phyloP scores from a whole-genome alignment of 352 stramenopile genomes.

The Globisporangium sylvaticum region DNA sequence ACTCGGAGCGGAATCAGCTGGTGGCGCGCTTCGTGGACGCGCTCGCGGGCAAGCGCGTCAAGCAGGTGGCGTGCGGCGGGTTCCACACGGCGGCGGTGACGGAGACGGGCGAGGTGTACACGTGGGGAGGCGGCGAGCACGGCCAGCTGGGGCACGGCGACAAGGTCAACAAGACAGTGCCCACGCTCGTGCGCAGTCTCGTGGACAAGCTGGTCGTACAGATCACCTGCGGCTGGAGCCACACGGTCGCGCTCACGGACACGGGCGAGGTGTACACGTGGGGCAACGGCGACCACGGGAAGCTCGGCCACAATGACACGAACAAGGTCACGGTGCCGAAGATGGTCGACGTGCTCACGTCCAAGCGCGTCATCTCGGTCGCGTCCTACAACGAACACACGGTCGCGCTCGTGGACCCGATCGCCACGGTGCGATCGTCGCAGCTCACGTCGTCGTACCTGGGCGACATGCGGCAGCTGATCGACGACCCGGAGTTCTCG shows the following conservation, averaged over 20 bases:
- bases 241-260: conserved; percentile 93
- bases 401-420: conserved; percentile 86
- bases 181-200: conserved; percentile 89
- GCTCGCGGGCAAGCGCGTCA: conserved; percentile 67
- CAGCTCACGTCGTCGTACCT: conserved; percentile 84
- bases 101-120: conserved; percentile 83
- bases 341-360: conserved; percentile 87
- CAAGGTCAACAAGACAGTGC: conserved; percentile 94
- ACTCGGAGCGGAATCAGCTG: conserved; percentile 79
- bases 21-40: conserved; percentile 70
- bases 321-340: conserved; percentile 95
- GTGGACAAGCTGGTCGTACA: conserved; percentile 89
- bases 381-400: conserved; percentile 98
- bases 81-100: conserved; percentile 87
- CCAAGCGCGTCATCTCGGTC: conserved; percentile 93
- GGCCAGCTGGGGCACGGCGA: conserved; percentile 96
- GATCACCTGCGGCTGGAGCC: conserved; percentile 95
- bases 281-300: conserved; percentile 92
- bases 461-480: conserved; percentile 90
- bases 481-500: conserved; percentile 88
- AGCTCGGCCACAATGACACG: conserved; percentile 92
- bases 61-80: conserved; percentile 85
- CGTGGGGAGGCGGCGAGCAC: conserved; percentile 89
- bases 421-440: conserved; percentile 69
- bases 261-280: conserved; percentile 92